A percentile compares a stretch with the other conserved stretches of the same genome.
Conservation (phyloP, 768 basidiomycete species). For the Paxillus involutus region DNA sequence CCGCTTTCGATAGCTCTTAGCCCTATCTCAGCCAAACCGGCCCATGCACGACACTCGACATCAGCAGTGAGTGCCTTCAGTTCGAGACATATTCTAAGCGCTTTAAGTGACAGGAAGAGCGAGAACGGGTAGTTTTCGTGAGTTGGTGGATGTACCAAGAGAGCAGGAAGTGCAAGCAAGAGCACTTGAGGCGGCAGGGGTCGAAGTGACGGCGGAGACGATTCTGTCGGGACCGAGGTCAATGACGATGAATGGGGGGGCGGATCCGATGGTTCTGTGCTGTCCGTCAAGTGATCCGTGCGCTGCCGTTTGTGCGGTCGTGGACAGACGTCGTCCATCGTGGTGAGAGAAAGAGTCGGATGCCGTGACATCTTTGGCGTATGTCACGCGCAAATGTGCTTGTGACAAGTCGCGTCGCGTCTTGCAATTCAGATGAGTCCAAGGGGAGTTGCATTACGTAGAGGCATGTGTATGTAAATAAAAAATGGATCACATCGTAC, state of each 20-base stretch:
- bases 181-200: constrained; percentile 45
- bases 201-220: constrained; percentile 13
- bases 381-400: constrained; percentile 29
- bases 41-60: constrained; percentile 72
- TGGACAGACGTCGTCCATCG: constrained; percentile 28
- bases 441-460: too few relatives aligned
- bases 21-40: constrained; percentile 67
- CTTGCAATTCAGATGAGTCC: neutral
- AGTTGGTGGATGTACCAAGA: constrained; percentile 65
- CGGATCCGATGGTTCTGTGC: neutral
- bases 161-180: constrained; percentile 58
- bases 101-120: constrained; percentile 52
- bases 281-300: constrained; percentile 5
- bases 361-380: constrained; percentile 9
- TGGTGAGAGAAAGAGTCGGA: constrained; percentile 4
- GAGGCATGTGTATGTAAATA: too few relatives aligned
- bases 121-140: constrained; percentile 56
- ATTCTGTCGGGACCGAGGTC: neutral
- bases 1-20: constrained; percentile 53
- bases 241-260: neutral
- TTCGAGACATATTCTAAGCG: constrained; percentile 55
- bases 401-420: constrained; percentile 31
- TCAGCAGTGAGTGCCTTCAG: constrained; percentile 51
- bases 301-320: constrained; percentile 38
- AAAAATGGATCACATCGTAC: too few relatives aligned